A percentile compares a stretch with the other conserved stretches of the same genome.
These are phyloP conservation scores for Venturia effusa DNA, from an alignment of 2,329 filamentous ascomycete genomes.

Conservation along the genomic window DNA sequence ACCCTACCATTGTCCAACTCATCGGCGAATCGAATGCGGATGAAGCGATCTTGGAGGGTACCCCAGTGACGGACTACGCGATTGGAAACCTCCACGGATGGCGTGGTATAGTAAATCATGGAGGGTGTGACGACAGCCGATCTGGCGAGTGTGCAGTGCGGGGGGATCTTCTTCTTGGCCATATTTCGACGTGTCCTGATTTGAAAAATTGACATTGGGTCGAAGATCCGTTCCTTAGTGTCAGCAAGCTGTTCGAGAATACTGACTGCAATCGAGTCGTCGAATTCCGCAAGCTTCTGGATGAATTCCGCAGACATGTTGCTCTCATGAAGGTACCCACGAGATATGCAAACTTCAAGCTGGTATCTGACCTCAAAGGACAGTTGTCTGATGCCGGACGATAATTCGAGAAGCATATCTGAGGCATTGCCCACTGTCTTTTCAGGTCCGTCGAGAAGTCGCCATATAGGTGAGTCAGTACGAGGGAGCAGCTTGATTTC, in stretches of 20 bases:
- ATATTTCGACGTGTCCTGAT: slow-evolving; percentile 31
- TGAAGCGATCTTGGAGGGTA: slow-evolving; percentile 63
- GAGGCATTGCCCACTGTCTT: background rate
- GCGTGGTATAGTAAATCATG: slow-evolving; percentile 66
- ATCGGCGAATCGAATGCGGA: slow-evolving; percentile 82
- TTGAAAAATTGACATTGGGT: slow-evolving; percentile 66
- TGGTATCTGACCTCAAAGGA: slow-evolving; percentile 61
- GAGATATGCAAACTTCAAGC: slow-evolving; percentile 85
- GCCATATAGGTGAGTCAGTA: slow-evolving; percentile 6
- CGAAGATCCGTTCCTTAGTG: slow-evolving; percentile 47
- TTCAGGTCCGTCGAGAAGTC: slow-evolving; percentile 1
- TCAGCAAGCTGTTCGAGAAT: slow-evolving; percentile 67
- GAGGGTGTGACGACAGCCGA: slow-evolving; percentile 77
- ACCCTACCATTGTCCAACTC: slow-evolving; percentile 48
- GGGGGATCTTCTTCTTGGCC: slow-evolving; percentile 42
- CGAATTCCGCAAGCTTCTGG: slow-evolving; percentile 36
- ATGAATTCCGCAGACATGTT: slow-evolving; percentile 61
- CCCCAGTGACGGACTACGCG: slow-evolving; percentile 67
- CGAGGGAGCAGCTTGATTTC: background rate
- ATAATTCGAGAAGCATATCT: background rate
- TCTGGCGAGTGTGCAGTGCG: slow-evolving; percentile 64
- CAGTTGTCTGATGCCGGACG: background rate
- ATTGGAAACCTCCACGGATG: slow-evolving; percentile 77
- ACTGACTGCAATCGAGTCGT: slow-evolving; percentile 43
- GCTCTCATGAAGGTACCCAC: slow-evolving; percentile 64